These are phyloP conservation scores for Diacronema lutheri DNA, from an alignment of 78 protist species.

Conservation along the genomic window DNA sequence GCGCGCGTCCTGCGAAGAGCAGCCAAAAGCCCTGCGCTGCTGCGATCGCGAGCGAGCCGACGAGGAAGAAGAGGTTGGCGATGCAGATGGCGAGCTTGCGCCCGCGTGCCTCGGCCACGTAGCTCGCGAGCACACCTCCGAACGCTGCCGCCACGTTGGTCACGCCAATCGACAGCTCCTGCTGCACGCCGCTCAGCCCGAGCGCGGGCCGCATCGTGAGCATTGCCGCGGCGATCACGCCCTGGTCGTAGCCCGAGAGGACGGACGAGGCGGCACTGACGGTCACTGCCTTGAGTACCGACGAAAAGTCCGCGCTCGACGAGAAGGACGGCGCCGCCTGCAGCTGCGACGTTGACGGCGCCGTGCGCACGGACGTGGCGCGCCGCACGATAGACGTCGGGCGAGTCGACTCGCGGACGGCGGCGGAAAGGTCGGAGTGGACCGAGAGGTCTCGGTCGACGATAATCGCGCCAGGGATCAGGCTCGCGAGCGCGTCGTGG, in stretches of 20 bases:
- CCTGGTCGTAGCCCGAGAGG: constrained; percentile 1
- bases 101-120: not conserved
- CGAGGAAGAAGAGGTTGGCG: not conserved
- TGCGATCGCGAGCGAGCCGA: not conserved
- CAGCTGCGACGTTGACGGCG: no score
- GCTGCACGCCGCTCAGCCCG: not conserved
- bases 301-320: no score
- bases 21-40: not conserved
- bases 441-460: no score
- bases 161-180: not conserved
- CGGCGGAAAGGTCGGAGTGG: no score
- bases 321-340: no score
- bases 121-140: not conserved
- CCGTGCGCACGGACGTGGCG: no score
- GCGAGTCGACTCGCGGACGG: no score
- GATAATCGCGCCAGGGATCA: no score
- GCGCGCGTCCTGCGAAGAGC: not conserved
- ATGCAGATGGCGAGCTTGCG: not conserved
- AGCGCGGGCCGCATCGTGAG: not conserved
- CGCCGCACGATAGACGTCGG: no score
- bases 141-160: not conserved
- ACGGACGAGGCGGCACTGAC: no score
- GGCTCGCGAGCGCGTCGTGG: no score
- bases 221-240: not conserved
- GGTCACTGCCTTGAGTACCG: no score